These are phyloP conservation scores for Anthoceros angustus DNA, from an alignment of 225 moss, liverwort and hornwort genomes.

Conservation along the genomic window DNA sequence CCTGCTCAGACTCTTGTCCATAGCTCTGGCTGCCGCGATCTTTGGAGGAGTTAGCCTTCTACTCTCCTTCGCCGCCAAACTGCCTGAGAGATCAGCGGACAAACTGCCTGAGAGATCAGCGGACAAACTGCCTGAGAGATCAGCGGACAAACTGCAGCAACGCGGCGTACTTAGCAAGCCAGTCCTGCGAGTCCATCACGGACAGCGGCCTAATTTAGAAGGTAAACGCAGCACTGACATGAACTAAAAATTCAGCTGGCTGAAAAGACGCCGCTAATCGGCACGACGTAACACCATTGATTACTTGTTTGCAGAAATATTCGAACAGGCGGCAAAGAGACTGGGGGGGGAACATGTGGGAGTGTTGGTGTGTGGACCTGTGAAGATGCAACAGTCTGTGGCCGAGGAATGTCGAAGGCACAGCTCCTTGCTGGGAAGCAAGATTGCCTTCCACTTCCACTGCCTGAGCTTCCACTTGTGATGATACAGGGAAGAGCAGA, in stretches of 20 bases:
- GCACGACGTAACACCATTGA: not conserved
- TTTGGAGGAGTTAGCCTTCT: not conserved
- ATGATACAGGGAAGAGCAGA: not conserved
- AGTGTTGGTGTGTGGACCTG: not conserved
- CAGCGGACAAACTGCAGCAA: not conserved
- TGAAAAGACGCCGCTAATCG: not conserved
- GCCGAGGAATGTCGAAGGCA: not conserved
- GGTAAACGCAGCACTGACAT: not conserved
- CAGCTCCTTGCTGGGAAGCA: not conserved
- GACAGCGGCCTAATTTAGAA: not conserved
- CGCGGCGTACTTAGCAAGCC: not conserved
- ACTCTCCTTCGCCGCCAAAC: not conserved
- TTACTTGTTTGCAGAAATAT: not conserved
- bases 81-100: not conserved
- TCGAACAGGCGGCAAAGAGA: not conserved
- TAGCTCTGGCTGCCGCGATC: not conserved
- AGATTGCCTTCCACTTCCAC: slow-evolving; percentile 1
- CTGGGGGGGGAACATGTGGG: not conserved
- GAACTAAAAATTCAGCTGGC: not conserved
- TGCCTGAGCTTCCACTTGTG: not conserved
- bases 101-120: no score
- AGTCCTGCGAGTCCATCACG: not conserved
- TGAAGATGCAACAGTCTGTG: not conserved
- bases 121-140: not conserved
- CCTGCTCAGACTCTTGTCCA: not conserved